These are phyloP conservation scores for Erythrophleum fordii DNA, from an alignment of 306 rosid genomes.

Conservation along the genomic window DNA sequence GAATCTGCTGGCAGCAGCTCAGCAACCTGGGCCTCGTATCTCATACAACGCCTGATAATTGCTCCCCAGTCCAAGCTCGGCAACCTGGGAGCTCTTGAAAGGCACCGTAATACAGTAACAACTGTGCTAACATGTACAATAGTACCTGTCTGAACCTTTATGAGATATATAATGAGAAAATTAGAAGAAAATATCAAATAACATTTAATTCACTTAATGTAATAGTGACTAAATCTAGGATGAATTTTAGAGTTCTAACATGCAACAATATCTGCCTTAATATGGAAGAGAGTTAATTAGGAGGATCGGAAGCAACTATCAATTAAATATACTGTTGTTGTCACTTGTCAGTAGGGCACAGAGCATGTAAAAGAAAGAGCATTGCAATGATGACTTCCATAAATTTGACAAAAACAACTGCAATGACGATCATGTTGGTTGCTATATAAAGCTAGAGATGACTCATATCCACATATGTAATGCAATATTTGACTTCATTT, in stretches of 20 bases:
- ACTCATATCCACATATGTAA: not conserved
- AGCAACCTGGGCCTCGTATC: conserved; percentile 66
- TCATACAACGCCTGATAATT: conserved; percentile 83
- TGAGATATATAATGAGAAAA: conserved; percentile 38
- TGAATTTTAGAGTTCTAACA: conserved; percentile 30
- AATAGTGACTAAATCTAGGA: conserved; percentile 26
- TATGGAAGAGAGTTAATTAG: conserved; percentile 38
- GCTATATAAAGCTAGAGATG: not conserved
- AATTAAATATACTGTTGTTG: conserved; percentile 1
- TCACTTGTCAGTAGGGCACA: not conserved
- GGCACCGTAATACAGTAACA: conserved; percentile 72
- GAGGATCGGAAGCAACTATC: conserved; percentile 17
- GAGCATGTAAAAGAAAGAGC: conserved; percentile 8
- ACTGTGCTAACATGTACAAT: conserved; percentile 47
- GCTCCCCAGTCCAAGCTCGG: conserved; percentile 91
- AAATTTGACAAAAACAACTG: conserved; percentile 20
- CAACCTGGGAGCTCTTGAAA: conserved; percentile 90
- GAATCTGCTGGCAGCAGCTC: conserved; percentile 45
- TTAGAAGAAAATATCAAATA: conserved; percentile 19
- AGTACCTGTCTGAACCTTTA: conserved; percentile 56
- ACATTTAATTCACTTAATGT: conserved; percentile 6
- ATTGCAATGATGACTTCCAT: conserved; percentile 15
- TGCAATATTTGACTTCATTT: not conserved
- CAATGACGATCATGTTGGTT: not conserved
- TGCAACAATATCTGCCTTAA: conserved; percentile 48